Conservation (phyloP, 129 eudicot genomes). For the Flaveria sonorensis region DNA sequence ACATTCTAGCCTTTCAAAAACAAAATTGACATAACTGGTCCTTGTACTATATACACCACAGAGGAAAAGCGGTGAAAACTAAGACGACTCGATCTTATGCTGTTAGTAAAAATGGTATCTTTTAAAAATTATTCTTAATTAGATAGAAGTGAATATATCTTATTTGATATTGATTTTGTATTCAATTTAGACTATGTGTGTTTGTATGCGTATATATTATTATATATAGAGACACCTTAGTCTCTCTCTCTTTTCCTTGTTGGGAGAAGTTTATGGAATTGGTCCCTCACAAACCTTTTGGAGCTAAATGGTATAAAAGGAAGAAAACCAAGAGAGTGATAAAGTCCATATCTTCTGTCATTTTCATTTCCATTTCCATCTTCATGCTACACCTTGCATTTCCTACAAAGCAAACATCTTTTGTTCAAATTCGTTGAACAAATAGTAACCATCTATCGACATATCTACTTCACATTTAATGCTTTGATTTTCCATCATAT, state of each 20-base stretch:
- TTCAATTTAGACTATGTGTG: neutral
- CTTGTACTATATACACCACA: too few species aligned
- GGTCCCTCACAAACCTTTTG: conserved; percentile 30
- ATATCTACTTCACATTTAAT: conserved; percentile 45
- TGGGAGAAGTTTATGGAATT: conserved; percentile 35
- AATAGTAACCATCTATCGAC: neutral
- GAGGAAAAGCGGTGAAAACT: too few species aligned
- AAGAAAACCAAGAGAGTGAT: conserved; percentile 29
- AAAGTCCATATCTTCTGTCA: conserved; percentile 48
- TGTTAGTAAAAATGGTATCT: too few species aligned
- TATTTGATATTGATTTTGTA: neutral
- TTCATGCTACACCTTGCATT: conserved; percentile 49
- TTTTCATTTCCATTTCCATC: conserved; percentile 31
- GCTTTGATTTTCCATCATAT: conserved; percentile 32
- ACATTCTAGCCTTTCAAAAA: too few species aligned
- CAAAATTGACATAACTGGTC: too few species aligned
- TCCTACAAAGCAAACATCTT: conserved; percentile 38
- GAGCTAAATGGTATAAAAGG: conserved; percentile 31
- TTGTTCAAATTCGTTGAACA: conserved; percentile 15
- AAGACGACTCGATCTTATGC: too few species aligned
- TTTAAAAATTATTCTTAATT: too few species aligned
- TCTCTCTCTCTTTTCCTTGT: conserved; percentile 34
- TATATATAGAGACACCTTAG: neutral
- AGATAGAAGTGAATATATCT: neutral
- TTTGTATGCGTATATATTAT: neutral